A percentile compares a stretch with the other conserved stretches of the same genome.
Conservation (phyloP, 177 flowering plant species). For the Vitis hybrid region DNA sequence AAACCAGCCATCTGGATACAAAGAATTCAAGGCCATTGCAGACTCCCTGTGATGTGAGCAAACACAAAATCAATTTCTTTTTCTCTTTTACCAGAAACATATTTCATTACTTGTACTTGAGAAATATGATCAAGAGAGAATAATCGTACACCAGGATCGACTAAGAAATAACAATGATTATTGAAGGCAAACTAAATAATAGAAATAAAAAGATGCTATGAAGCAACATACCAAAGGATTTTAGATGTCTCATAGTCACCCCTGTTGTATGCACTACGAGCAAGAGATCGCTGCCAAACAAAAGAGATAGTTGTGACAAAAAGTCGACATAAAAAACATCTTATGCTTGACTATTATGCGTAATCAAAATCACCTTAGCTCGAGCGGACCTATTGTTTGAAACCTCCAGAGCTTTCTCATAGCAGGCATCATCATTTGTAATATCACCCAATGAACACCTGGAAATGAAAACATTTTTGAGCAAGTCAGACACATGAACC, state of each 20-base stretch:
- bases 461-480: constrained; percentile 5
- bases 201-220: background rate
- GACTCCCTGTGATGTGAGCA: constrained; percentile 54
- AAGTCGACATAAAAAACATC: background rate
- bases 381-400: constrained; percentile 77
- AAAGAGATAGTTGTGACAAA: background rate
- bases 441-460: constrained; percentile 97
- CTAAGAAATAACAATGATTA: background rate
- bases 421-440: constrained; percentile 70
- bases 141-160: background rate
- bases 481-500: background rate
- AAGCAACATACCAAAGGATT: constrained; percentile 51
- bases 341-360: background rate
- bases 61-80: too few relatives aligned
- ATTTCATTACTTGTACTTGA: too few relatives aligned
- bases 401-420: constrained; percentile 84
- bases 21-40: constrained; percentile 89
- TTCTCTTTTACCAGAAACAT: too few relatives aligned
- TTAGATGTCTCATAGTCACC: constrained; percentile 79
- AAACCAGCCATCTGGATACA: constrained; percentile 98
- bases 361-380: constrained; percentile 58
- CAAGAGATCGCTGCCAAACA: constrained; percentile 70
- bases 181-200: background rate
- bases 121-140: constrained; percentile 1
- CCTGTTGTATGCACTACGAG: constrained; percentile 90